Evolutionary conservation across 202 grass and related monocot species (phyloP).

Genomic region (Carex sylvatica): DNA sequence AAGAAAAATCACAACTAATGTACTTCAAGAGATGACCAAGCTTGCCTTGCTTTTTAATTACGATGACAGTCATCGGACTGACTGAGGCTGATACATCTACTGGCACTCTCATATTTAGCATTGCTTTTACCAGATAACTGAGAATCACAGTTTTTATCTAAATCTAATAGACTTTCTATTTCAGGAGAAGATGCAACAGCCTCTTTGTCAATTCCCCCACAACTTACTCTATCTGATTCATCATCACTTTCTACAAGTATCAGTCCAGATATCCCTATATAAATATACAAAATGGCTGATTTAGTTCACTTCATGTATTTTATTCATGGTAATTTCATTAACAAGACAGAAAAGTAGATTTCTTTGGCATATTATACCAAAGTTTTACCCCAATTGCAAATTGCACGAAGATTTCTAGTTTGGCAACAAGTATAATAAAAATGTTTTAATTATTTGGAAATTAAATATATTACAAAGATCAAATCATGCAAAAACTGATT

Average conservation of each 20-base stretch:
- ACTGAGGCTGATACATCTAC: background rate
- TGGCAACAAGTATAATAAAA: too few species aligned
- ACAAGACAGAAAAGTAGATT: too few species aligned
- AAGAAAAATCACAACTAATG: background rate
- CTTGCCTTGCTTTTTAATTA: background rate
- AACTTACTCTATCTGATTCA: conserved; percentile 36
- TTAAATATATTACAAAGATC: too few species aligned
- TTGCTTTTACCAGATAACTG: background rate
- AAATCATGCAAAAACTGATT: too few species aligned
- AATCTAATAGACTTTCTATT: background rate
- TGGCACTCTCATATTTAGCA: background rate
- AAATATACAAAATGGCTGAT: background rate
- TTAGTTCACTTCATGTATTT: conserved; percentile 6
- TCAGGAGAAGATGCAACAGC: conserved; percentile 8
- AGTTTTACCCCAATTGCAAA: too few species aligned
- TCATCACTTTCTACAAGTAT: conserved; percentile 73
- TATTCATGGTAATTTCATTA: too few species aligned
- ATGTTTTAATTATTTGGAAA: too few species aligned
- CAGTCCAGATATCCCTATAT: conserved; percentile 37
- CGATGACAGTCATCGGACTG: background rate
- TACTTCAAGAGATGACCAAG: background rate
- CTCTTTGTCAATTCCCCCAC: conserved; percentile 4
- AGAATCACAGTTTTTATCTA: conserved; percentile 16
- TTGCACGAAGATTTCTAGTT: too few species aligned
- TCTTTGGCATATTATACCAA: background rate